Evolutionary conservation across 2,329 filamentous ascomycete genomes (phyloP).

Genomic region (Graphium sp.): DNA sequence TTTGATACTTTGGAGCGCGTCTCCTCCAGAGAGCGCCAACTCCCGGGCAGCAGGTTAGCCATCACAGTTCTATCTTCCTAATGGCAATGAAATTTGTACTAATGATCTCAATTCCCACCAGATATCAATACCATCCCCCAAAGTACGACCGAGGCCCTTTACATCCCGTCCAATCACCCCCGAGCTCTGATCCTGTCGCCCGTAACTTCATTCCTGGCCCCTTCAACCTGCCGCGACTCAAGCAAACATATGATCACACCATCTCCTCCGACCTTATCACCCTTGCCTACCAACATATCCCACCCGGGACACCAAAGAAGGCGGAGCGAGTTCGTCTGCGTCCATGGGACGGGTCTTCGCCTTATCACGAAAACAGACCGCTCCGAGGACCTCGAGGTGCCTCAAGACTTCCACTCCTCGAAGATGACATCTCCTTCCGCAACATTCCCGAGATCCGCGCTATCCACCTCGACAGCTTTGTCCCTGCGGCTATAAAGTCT

Average conservation of each 20-base stretch:
- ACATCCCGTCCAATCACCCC: constrained; percentile 83
- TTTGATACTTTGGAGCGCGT: constrained; percentile 21
- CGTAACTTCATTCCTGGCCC: constrained; percentile 81
- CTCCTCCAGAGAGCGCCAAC: constrained; percentile 16
- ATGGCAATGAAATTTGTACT: constrained; percentile 2
- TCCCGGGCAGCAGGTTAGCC: constrained; percentile 29
- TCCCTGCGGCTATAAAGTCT: constrained; percentile 54
- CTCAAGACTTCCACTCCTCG: constrained; percentile 53
- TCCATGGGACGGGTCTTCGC: constrained; percentile 76
- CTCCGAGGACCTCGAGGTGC: constrained; percentile 67
- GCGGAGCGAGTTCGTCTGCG: constrained; percentile 52
- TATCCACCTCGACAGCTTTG: constrained; percentile 63
- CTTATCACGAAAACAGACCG: constrained; percentile 85
- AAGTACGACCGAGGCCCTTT: constrained; percentile 90
- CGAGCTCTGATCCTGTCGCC: constrained; percentile 70
- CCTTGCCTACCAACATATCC: constrained; percentile 71
- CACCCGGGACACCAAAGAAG: constrained; percentile 50
- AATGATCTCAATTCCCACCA: constrained; percentile 17
- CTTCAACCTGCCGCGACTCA: constrained; percentile 72
- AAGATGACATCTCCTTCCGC: constrained; percentile 59
- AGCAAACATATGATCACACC: constrained; percentile 80
- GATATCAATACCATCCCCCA: constrained; percentile 89
- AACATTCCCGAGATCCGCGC: constrained; percentile 73
- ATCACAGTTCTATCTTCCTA: not conserved
- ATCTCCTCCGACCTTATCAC: constrained; percentile 78